A percentile compares a stretch with the other conserved stretches of the same genome.
Conservation (phyloP, 2,329 filamentous ascomycete species). For the Drechslerella dactyloides region DNA sequence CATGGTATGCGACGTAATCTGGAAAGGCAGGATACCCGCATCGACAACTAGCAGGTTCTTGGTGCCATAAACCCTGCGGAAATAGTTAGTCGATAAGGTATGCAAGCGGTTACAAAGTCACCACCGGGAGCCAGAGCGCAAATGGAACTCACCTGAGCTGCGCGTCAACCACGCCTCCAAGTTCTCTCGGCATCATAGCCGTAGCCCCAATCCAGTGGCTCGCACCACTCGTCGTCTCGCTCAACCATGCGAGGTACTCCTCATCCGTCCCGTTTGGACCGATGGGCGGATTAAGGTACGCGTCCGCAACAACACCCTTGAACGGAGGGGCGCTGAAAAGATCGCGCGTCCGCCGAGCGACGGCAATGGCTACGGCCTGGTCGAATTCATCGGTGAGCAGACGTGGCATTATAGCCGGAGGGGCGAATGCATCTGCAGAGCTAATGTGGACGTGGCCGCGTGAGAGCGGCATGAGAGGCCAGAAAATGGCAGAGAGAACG, state of each 20-base stretch:
- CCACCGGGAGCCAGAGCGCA: conserved; percentile 1
- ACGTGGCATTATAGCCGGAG: conserved; percentile 52
- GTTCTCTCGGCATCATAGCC: conserved; percentile 53
- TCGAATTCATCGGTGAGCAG: conserved; percentile 53
- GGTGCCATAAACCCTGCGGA: conserved; percentile 51
- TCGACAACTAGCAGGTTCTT: conserved; percentile 53
- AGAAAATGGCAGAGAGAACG: conserved; percentile 50
- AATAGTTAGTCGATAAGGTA: conserved; percentile 1
- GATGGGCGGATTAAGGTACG: conserved; percentile 51
- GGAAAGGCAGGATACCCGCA: conserved; percentile 50
- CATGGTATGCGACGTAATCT: conserved; percentile 54
- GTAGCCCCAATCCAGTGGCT: conserved; percentile 55
- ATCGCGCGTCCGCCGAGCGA: conserved; percentile 34
- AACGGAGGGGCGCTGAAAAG: conserved; percentile 52
- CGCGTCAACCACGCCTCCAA: conserved; percentile 53
- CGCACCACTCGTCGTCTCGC: conserved; percentile 28
- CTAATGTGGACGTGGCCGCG: conserved; percentile 54
- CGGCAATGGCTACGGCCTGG: conserved; percentile 49
- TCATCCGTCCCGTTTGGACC: conserved; percentile 51
- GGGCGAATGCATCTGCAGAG: conserved; percentile 50
- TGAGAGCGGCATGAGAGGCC: conserved; percentile 54
- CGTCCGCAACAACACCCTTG: conserved; percentile 47
- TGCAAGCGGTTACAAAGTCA: conserved; percentile 5
- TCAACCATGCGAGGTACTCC: conserved; percentile 52
- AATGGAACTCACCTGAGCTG: conserved; percentile 22